These are phyloP conservation scores for Epichloe festucae DNA, from an alignment of 2,329 filamentous ascomycete genomes.

Conservation along the genomic window DNA sequence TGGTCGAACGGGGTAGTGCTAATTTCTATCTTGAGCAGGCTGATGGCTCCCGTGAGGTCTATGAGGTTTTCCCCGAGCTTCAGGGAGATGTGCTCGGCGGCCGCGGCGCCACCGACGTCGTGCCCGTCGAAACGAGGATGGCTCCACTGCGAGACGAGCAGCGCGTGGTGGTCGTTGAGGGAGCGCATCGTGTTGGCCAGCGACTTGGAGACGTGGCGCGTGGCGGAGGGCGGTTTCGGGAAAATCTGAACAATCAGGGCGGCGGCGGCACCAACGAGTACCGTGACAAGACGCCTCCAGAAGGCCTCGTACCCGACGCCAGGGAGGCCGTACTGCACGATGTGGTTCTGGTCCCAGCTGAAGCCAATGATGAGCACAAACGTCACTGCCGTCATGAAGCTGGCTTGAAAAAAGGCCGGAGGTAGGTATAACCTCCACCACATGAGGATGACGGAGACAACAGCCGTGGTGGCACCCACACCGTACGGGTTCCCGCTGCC, in stretches of 20 bases:
- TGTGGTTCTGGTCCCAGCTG: constrained; percentile 31
- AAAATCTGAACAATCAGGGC: constrained; percentile 32
- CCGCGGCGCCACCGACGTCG: constrained; percentile 16
- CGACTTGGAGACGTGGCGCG: constrained; percentile 29
- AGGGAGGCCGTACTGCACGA: constrained; percentile 29
- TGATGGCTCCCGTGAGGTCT: constrained; percentile 14
- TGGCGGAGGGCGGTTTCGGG: constrained; percentile 32
- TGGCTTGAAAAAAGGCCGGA: constrained; percentile 14
- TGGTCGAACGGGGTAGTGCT: constrained; percentile 19
- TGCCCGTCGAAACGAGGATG: constrained; percentile 15
- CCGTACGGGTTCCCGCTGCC: constrained; percentile 37
- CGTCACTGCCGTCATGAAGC: constrained; percentile 22
- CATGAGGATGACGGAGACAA: constrained; percentile 21
- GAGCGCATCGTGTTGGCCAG: constrained; percentile 30
- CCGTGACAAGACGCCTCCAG: constrained; percentile 31
- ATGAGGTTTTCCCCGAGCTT: constrained; percentile 17
- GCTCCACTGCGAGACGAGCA: constrained; percentile 32
- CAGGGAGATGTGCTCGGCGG: constrained; percentile 17
- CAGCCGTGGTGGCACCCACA: constrained; percentile 30
- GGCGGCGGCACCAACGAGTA: constrained; percentile 30
- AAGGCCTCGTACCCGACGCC: constrained; percentile 34
- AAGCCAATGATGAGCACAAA: constrained; percentile 32
- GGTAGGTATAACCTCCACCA: constrained; percentile 24
- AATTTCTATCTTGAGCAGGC: constrained; percentile 17
- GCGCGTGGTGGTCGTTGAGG: constrained; percentile 34